Evolutionary conservation across 306 rosid species (phyloP), one percentile per base, ranked within the genome.

Genomic region (Castanea mollissima): DNA sequence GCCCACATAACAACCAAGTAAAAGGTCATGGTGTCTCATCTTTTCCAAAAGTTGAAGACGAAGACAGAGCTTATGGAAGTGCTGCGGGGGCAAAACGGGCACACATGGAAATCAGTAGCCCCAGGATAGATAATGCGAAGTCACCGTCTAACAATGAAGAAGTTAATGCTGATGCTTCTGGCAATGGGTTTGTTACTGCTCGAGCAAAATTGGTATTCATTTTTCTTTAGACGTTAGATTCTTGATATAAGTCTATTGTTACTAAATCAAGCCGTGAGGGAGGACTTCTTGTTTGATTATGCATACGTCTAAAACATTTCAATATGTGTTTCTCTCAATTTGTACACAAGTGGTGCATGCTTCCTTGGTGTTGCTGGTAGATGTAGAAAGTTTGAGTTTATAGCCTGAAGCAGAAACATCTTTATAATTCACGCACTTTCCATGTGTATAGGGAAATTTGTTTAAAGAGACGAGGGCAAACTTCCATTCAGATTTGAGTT

Each of bases 111-210:
- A 80, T 74, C 60, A 60, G 69, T 64, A 88, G 89, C 70, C 92
- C 94, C 52, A 84, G 75, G 83, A 82, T 79, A 69, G 88, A 90
- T 55, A 84, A 32, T 59, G 46, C 75, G 19, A 91, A 82, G 83
- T 91, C 98, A 34, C 96, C 93, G 60, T 78, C 80, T 51, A 81
- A 75, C 81, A 83, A 85, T 19, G 96, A 90, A 79, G 96, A 90
- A 73, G 89, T 69, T 41, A 85, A 75, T 34, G 80, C 78, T 23
- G 92, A 83, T 82, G 83, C 51, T 32, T 73, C 83, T 78, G 87
- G 88, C 76, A 86, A 83, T 16, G 93, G 88, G 35, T 94, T 94
- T 85, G 96, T 90, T 52, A 90, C 90, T 71, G 94, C 94, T 41
- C 87, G 84, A 88, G 87, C 89, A 75, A 90, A 88, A 86, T 73